Evolutionary conservation across 768 basidiomycete genomes (phyloP), one percentile per base, ranked within the genome.

Genomic region (Pisolithus microcarpus): DNA sequence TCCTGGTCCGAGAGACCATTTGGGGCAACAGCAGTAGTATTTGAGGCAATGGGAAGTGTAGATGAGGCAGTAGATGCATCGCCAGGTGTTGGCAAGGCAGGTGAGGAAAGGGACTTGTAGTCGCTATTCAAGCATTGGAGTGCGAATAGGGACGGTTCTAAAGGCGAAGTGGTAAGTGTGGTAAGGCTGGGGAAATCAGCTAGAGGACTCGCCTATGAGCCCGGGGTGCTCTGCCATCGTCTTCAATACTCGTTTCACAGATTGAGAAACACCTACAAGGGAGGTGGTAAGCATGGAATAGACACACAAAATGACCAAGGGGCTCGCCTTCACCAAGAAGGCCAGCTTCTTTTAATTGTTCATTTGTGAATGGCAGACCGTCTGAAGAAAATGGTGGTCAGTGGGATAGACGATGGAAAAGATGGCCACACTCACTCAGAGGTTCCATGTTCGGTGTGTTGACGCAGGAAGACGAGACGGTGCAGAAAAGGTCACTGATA

Each of bases 1-100:
- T 70, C 69, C 24, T 36, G 68, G 19, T 63, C 46, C 23, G 63
- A 64, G 61, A 65, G 46, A 36, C 57, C 44, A 45, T 63, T 19
- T 28, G 58, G 59, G 58, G 61, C 31, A 57, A 62, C 58, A 51
- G 50, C 52, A 61, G 56, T 62, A 46, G 61, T 54, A 36, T 46
- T 55, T 38, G 21, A 24, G 38, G 38, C 38, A 18, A 19, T 30
- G 26, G 24, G 5, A 15, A n/a, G 43, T 24, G 23, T 24, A 24
- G 23, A 24, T 24, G 5, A 24, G 23, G 23, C 23, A 24, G 43
- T 5, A 11, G 43, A 30, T 15, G 5, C 24, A 28, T 45, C 26
- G 5, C 15, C 5, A 26, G 15, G 11, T 3, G 13, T 11, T 31
- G 19, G 24, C 23, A 23, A 40, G 38, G 9, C n/a, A 38, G 34